These are phyloP conservation scores for Ehretia macrophylla DNA, from an alignment of 257 asterid species.

Conservation along the genomic window DNA sequence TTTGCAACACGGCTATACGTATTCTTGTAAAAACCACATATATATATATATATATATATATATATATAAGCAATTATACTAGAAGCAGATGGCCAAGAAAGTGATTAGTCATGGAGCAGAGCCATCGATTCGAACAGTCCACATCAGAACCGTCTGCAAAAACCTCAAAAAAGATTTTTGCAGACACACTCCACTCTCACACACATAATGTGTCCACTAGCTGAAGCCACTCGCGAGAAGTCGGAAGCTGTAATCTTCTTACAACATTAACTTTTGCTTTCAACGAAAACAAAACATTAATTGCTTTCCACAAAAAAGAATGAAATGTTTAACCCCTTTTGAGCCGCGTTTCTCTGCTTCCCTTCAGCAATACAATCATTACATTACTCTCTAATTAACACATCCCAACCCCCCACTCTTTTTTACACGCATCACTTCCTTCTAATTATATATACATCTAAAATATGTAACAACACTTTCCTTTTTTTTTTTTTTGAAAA, in stretches of 20 bases:
- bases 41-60: too few relatives aligned
- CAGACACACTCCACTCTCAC: not conserved
- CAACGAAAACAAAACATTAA: constrained; percentile 6
- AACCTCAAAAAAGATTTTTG: not conserved
- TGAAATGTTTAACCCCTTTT: constrained; percentile 11
- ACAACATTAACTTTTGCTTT: not conserved
- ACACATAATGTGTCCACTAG: not conserved
- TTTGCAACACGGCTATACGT: too few relatives aligned
- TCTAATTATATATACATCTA: too few relatives aligned
- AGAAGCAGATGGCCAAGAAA: not conserved
- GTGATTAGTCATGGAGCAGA: constrained; percentile 4
- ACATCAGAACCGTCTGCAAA: not conserved
- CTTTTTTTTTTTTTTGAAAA: too few relatives aligned
- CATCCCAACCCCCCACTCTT: constrained; percentile 7
- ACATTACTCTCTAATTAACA: constrained; percentile 24
- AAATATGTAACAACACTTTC: too few relatives aligned
- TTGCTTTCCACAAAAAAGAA: constrained; percentile 7
- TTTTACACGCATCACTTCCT: too few relatives aligned
- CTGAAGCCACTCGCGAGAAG: constrained; percentile 17
- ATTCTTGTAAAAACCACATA: too few relatives aligned
- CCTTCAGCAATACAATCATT: constrained; percentile 27
- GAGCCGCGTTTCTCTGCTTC: constrained; percentile 21
- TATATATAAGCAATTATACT: too few relatives aligned
- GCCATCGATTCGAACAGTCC: constrained; percentile 4
- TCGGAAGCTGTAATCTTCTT: constrained; percentile 22